phyloP scores from a whole-genome alignment of 73 alveolate species.

The Paramecium tetraurelia region DNA sequence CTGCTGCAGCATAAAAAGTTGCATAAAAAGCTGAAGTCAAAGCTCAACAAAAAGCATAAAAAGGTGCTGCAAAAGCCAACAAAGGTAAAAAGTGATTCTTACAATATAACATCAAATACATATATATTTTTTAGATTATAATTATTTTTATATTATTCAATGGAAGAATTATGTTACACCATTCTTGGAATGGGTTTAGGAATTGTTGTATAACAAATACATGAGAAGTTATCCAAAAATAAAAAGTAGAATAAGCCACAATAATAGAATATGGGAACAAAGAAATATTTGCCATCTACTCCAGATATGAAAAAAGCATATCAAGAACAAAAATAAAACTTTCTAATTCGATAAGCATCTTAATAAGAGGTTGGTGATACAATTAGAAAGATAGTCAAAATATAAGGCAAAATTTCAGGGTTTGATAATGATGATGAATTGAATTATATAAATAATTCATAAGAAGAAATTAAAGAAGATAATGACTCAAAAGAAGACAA shows the following conservation, averaged over 20 bases:
- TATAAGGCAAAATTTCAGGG: not conserved
- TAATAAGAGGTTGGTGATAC: not conserved
- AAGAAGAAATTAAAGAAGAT: not conserved
- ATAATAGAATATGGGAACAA: not conserved
- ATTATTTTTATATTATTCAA: not conserved
- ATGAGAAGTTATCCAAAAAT: not conserved
- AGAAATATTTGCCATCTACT: not conserved
- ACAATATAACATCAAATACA: not conserved
- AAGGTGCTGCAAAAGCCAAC: slow-evolving; percentile 13
- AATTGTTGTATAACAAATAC: not conserved
- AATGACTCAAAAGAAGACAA: not conserved
- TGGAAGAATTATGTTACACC: not conserved
- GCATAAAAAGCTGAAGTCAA: slow-evolving; percentile 19
- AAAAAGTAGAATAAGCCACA: not conserved
- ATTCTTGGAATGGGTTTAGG: not conserved
- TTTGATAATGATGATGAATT: not conserved
- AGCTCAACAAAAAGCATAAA: slow-evolving; percentile 22
- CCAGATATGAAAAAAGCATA: not conserved
- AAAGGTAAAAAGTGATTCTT: slow-evolving; percentile 3
- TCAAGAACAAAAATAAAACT: not conserved
- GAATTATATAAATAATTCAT: not conserved
- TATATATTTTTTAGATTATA: not conserved
- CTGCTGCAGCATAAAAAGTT: not conserved
- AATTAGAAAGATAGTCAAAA: not conserved
- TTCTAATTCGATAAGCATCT: not conserved